A percentile compares a stretch with the other conserved stretches of the same genome.
phyloP scores from a whole-genome alignment of 2,329 filamentous ascomycete species.

The Cytospora paraplurivora region DNA sequence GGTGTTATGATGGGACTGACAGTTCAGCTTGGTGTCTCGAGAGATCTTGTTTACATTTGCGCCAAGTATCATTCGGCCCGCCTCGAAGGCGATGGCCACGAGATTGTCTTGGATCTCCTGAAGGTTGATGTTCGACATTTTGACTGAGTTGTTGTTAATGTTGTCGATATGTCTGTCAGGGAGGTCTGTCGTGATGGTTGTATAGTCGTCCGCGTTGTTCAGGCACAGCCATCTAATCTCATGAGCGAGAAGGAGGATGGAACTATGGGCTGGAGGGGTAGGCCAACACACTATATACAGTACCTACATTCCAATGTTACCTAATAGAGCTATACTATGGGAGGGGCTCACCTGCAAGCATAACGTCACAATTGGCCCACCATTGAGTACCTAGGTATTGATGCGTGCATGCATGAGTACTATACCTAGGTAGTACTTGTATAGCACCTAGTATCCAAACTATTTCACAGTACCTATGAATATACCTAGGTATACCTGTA shows the following conservation, averaged over 20 bases:
- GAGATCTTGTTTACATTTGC: conserved; percentile 61
- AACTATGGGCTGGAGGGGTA: conserved; percentile 15
- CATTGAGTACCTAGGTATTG: neutral
- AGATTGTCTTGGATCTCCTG: conserved; percentile 64
- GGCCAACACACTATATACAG: conserved; percentile 2
- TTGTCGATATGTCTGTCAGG: neutral
- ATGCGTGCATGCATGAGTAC: no score
- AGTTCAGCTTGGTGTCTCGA: conserved; percentile 66
- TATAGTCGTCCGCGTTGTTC: neutral
- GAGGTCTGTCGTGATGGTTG: conserved; percentile 10
- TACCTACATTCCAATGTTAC: no score
- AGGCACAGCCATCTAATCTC: conserved; percentile 7
- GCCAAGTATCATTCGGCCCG: conserved; percentile 64
- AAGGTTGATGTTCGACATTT: conserved; percentile 60
- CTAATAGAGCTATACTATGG: neutral
- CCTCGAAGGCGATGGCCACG: conserved; percentile 61
- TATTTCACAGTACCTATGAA: no score
- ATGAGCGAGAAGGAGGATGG: neutral
- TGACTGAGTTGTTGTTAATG: conserved; percentile 16
- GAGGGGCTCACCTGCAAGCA: conserved; percentile 14
- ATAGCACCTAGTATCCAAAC: no score
- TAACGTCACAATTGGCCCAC: conserved; percentile 15
- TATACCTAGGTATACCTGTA: neutral
- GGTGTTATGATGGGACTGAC: conserved; percentile 42
- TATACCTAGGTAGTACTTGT: no score